Evolutionary conservation across 1,284 basidiomycete species (phyloP).

Genomic region (Fistulinella cinereoalba): DNA sequence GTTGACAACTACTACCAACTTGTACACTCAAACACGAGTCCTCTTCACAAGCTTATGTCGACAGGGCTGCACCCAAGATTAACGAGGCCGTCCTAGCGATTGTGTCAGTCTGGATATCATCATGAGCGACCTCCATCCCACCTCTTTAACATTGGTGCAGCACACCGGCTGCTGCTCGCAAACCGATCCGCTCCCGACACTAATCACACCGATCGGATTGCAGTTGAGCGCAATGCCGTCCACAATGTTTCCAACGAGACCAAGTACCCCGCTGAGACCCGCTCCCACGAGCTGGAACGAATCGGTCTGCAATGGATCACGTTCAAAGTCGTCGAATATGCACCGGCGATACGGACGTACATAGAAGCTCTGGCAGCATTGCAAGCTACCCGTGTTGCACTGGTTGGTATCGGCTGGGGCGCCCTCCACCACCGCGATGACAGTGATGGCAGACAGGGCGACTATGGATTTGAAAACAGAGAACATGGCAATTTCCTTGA

Average conservation of each 20-base stretch:
- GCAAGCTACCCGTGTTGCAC: slow-evolving; percentile 13
- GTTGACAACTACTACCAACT: not conserved
- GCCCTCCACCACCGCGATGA: slow-evolving; percentile 4
- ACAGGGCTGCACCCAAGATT: slow-evolving; percentile 16
- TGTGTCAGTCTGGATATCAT: slow-evolving; percentile 1
- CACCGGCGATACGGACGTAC: not conserved
- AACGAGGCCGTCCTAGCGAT: slow-evolving; percentile 4
- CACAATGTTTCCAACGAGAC: not conserved
- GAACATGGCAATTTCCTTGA: slow-evolving; percentile 12
- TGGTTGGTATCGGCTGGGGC: not conserved
- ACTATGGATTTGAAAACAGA: slow-evolving; percentile 13
- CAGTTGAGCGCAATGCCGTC: slow-evolving; percentile 14
- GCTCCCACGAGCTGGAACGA: not conserved
- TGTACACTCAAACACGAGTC: not conserved
- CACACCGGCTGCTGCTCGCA: slow-evolving; percentile 16
- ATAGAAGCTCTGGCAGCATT: slow-evolving; percentile 11
- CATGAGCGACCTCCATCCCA: not conserved
- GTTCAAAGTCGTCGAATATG: not conserved
- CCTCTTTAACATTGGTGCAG: slow-evolving; percentile 6
- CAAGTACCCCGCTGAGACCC: not conserved
- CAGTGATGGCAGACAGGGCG: slow-evolving; percentile 9
- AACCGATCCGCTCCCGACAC: slow-evolving; percentile 3
- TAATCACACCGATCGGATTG: slow-evolving; percentile 10
- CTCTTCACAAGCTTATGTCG: slow-evolving; percentile 1
- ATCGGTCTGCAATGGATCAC: slow-evolving; percentile 7